phyloP scores from a whole-genome alignment of 257 asterid species.

The Plectranthus barbatus region DNA sequence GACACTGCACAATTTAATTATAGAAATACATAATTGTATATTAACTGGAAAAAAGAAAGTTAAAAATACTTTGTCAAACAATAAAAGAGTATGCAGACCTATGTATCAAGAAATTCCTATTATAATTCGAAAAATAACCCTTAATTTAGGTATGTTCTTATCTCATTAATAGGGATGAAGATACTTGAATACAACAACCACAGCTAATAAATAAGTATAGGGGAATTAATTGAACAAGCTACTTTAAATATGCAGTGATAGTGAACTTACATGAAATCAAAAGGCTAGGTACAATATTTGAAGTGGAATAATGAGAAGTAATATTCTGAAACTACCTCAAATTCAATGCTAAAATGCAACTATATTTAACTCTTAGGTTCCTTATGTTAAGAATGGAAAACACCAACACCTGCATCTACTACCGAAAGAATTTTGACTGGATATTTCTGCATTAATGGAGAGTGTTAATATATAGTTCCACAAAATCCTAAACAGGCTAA shows the following conservation, averaged over 20 bases:
- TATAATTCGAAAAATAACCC: not conserved
- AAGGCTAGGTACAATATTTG: too few relatives aligned
- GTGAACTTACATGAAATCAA: too few relatives aligned
- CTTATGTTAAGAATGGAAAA: too few relatives aligned
- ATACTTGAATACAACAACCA: not conserved
- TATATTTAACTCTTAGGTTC: too few relatives aligned
- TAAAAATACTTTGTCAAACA: not conserved
- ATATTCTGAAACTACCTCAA: too few relatives aligned
- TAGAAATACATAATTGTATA: not conserved
- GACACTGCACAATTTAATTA: slow-evolving; percentile 24
- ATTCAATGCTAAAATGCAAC: too few relatives aligned
- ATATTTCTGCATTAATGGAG: too few relatives aligned
- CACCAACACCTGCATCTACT: too few relatives aligned
- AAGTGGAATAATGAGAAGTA: too few relatives aligned
- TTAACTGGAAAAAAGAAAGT: not conserved
- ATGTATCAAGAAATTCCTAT: slow-evolving; percentile 7
- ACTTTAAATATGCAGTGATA: not conserved
- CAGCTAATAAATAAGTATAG: not conserved
- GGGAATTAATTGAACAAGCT: not conserved
- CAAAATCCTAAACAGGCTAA: too few relatives aligned
- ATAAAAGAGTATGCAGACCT: not conserved
- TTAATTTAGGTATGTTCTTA: not conserved
- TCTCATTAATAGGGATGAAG: slow-evolving; percentile 11
- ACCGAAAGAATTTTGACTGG: too few relatives aligned
- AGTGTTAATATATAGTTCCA: too few relatives aligned